phyloP scores from a whole-genome alignment of 768 basidiomycete genomes.

The Lyophyllum shimeji region DNA sequence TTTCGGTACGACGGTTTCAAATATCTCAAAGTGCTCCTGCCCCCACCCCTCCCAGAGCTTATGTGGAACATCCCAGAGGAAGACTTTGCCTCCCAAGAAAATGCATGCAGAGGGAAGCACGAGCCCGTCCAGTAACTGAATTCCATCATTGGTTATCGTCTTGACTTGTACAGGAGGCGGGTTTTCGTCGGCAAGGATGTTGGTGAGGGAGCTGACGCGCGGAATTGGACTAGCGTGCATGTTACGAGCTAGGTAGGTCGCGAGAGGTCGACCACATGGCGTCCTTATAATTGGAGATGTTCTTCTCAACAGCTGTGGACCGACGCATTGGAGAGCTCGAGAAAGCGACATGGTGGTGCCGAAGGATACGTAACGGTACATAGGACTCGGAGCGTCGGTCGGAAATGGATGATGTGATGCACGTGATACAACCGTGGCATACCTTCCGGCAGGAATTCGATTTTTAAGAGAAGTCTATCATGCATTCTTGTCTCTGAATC shows the following conservation, averaged over 20 bases:
- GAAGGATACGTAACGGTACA: neutral
- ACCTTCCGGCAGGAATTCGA: neutral
- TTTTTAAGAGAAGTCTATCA: neutral
- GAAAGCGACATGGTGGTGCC: conserved; percentile 10
- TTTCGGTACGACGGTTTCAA: conserved; percentile 79
- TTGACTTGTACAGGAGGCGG: conserved; percentile 73
- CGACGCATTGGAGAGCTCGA: conserved; percentile 8
- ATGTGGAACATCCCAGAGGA: conserved; percentile 85
- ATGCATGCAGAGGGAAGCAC: conserved; percentile 76
- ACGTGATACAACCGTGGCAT: neutral
- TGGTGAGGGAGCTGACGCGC: conserved; percentile 50
- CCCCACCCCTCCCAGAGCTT: conserved; percentile 69
- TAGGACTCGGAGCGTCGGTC: too few species aligned
- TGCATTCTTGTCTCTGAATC: too few species aligned
- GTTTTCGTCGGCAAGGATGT: conserved; percentile 69
- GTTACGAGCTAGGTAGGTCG: conserved; percentile 2
- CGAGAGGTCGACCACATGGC: neutral
- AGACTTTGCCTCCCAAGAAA: conserved; percentile 82
- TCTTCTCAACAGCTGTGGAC: neutral
- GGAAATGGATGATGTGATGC: neutral
- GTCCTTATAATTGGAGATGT: neutral
- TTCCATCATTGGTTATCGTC: conserved; percentile 61
- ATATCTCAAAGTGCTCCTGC: conserved; percentile 72
- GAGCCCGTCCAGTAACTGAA: conserved; percentile 77
- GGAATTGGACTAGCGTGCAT: conserved; percentile 18